A percentile compares a stretch with the other conserved stretches of the same genome.
phyloP scores from a whole-genome alignment of 2,329 filamentous ascomycete species.

The Colletotrichum aenigma region DNA sequence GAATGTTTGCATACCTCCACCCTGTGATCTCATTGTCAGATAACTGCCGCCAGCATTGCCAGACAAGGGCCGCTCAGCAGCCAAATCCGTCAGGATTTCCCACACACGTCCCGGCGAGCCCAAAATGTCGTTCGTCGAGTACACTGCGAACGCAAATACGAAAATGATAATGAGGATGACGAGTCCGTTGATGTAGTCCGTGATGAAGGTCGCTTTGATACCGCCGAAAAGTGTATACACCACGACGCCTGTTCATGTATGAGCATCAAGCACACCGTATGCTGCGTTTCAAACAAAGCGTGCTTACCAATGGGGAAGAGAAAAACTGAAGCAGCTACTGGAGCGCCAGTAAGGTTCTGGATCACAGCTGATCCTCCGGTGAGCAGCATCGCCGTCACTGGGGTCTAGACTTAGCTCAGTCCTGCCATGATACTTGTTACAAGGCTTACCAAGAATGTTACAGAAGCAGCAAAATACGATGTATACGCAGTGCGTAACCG shows the following conservation, averaged over 20 bases:
- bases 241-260: slow-evolving; percentile 41
- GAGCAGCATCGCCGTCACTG: slow-evolving; percentile 88
- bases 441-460: slow-evolving; percentile 61
- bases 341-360: slow-evolving; percentile 37
- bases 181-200: slow-evolving; percentile 87
- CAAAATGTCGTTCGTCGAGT: slow-evolving; percentile 73
- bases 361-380: slow-evolving; percentile 67
- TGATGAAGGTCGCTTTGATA: slow-evolving; percentile 87
- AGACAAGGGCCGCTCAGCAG: slow-evolving; percentile 72
- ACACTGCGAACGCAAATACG: slow-evolving; percentile 82
- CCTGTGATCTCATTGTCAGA: slow-evolving; percentile 81
- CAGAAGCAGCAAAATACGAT: slow-evolving; percentile 81
- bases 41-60: slow-evolving; percentile 85
- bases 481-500: slow-evolving; percentile 74
- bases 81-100: slow-evolving; percentile 74
- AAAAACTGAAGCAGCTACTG: slow-evolving; percentile 81
- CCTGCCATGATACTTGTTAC: accelerated
- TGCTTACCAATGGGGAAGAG: slow-evolving; percentile 74
- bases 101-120: slow-evolving; percentile 81
- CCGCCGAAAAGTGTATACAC: slow-evolving; percentile 80
- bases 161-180: slow-evolving; percentile 85
- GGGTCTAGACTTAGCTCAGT: slow-evolving; percentile 43
- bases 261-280: neutral
- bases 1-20: slow-evolving; percentile 56
- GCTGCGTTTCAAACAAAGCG: accelerated